These are phyloP conservation scores for Kazachstania sp. DNA, from an alignment of 1,139 yeast species.

Conservation along the genomic window DNA sequence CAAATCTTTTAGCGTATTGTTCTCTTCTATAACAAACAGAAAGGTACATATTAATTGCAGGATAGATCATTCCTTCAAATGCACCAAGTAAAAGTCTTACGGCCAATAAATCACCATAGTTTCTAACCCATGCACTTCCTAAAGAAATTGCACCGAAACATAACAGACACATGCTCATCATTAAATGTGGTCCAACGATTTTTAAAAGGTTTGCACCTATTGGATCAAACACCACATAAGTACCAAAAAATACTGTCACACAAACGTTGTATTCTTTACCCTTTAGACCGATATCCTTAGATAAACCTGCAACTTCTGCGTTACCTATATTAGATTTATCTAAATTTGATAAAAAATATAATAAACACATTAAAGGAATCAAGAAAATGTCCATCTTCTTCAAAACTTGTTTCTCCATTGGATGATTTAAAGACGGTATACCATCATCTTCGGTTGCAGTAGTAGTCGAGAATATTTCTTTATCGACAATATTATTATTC, in stretches of 20 bases:
- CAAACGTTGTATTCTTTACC: conserved; percentile 46
- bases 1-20: conserved; percentile 39
- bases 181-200: conserved; percentile 29
- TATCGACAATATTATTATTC: conserved; percentile 7
- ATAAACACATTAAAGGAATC: conserved; percentile 45
- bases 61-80: conserved; percentile 50
- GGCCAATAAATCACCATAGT: conserved; percentile 39
- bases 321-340: conserved; percentile 55
- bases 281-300: conserved; percentile 40
- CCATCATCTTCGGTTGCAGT: conserved; percentile 25
- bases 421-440: conserved; percentile 23
- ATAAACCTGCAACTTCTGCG: conserved; percentile 51
- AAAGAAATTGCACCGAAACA: conserved; percentile 46
- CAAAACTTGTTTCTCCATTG: conserved; percentile 36
- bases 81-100: conserved; percentile 44
- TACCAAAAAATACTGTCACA: conserved; percentile 48
- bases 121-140: conserved; percentile 40
- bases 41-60: conserved; percentile 36
- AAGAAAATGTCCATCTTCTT: conserved; percentile 44
- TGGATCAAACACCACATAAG: conserved; percentile 47
- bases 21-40: conserved; percentile 36
- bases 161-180: conserved; percentile 32
- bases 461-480: conserved; percentile 19
- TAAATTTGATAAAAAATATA: conserved; percentile 48
- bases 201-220: conserved; percentile 41